These are phyloP conservation scores for Niebla homalea DNA, from an alignment of 495 filamentous ascomycete species.

Conservation along the genomic window DNA sequence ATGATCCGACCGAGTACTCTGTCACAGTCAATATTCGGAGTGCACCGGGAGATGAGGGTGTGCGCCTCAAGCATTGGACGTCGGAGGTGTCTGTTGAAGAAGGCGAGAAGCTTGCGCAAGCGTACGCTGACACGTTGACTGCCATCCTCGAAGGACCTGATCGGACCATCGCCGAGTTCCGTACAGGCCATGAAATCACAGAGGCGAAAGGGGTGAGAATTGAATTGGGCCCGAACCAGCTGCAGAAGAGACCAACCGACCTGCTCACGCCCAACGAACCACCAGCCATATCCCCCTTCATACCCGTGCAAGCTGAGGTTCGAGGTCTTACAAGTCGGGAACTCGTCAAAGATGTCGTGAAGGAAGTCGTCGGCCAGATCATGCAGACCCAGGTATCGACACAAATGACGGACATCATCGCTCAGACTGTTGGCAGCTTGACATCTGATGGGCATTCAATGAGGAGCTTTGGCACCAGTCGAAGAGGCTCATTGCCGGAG, in stretches of 20 bases:
- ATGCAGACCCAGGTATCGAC: background rate
- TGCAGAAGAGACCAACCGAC: background rate
- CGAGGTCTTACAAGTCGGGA: background rate
- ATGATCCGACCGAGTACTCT: constrained; percentile 38
- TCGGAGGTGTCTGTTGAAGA: constrained; percentile 30
- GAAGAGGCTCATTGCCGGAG: background rate
- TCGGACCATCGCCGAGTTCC: constrained; percentile 8
- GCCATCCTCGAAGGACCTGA: constrained; percentile 8
- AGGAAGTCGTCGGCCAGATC: background rate
- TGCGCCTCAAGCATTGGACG: constrained; percentile 36
- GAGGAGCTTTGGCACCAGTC: background rate
- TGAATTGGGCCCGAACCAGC: background rate
- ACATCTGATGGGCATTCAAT: too few relatives aligned
- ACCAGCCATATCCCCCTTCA: too few relatives aligned
- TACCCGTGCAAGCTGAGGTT: background rate
- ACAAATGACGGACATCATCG: background rate
- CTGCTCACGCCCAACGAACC: too few relatives aligned
- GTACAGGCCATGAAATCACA: background rate
- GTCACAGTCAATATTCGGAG: constrained; percentile 37
- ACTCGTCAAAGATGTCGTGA: background rate
- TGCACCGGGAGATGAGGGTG: constrained; percentile 30
- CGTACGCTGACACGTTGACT: constrained; percentile 11
- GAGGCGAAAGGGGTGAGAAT: background rate
- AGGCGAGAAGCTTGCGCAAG: constrained; percentile 16
- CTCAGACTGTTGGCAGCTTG: background rate